Conservation (phyloP, 257 asterid species). For the Solanum lycopersicoides region DNA sequence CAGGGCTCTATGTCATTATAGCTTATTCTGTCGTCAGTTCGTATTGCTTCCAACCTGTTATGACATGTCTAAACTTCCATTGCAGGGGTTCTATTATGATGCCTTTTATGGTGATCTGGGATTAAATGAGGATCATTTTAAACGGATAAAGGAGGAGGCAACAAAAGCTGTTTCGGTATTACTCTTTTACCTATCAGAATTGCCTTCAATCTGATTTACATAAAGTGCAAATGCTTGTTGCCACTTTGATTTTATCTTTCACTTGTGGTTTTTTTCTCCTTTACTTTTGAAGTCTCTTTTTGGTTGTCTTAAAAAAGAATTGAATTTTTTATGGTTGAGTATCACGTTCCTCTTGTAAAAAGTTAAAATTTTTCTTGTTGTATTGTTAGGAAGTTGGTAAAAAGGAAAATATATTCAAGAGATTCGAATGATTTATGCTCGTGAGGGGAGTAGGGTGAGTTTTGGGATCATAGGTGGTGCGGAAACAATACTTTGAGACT, state of each 20-base stretch:
- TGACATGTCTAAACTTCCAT: slow-evolving; percentile 10
- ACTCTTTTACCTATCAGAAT: not conserved
- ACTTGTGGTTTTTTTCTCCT: not conserved
- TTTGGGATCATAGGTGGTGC: not conserved
- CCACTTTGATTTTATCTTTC: not conserved
- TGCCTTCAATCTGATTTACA: not conserved
- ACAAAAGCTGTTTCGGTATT: slow-evolving; percentile 75
- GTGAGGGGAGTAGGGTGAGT: not conserved
- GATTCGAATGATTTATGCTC: not conserved
- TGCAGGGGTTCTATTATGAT: slow-evolving; percentile 95
- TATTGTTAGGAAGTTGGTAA: not conserved
- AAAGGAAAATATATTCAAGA: not conserved
- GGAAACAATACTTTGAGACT: not conserved
- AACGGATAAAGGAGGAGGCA: slow-evolving; percentile 71
- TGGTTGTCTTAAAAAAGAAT: not conserved
- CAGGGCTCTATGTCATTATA: not conserved
- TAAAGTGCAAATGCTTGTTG: not conserved
- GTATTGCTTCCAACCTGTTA: not conserved
- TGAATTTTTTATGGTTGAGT: not conserved
- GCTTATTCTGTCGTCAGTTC: not conserved
- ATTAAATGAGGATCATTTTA: slow-evolving; percentile 79
- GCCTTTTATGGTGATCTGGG: slow-evolving; percentile 92
- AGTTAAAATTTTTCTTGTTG: not conserved
- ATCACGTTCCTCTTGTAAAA: not conserved
- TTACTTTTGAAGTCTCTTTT: not conserved